Base-by-base conservation (phyloP, 306 rosid genomes). In the Purshia tridentata region DNA sequence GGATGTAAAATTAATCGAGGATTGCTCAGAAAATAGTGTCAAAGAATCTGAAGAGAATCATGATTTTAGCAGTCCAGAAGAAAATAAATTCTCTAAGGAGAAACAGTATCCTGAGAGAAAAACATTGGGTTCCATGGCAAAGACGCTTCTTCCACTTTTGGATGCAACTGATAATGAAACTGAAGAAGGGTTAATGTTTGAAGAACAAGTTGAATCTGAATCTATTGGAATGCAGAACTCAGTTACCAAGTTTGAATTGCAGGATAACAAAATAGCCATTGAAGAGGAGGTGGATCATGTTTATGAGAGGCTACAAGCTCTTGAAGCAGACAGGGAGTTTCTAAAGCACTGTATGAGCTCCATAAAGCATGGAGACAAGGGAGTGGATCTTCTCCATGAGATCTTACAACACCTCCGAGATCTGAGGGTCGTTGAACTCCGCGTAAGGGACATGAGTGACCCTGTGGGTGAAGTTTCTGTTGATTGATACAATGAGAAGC, bases 251-350 rank as follows among this genome's bases (percentile, higher is more conserved):
- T 37, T 40, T 16, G 88, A 83, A 78, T 54, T 69, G 73, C 85
- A 84, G 48, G 63, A 72, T 73, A 75, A 74, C 62, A 84, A 79
- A 56, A 82, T 75, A 22, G 70, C 74, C 48, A 77, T 91, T 44
- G 92, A 87, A 72, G 92, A 87, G 72, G 97, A 91, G 67, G 97
- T 91, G 16, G 97, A 84, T 77, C 88, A 79, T 9, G 95, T 91
- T 57, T 89, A 91, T 41, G 95, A 85, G 79, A 85, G 94, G 67
- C 62, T 89, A 49, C 91, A 91, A 77, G 92, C 92, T 73, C 92
- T 89, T 70, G 95, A 89, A 78, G 80, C 86, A 46, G 97, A 91
- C 65, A 77, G 80, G 59, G 91, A 91, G 72, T 91, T 88, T 83
- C 83, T 91, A 1, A 83, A 80, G 55, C 84, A 88, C 49, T 88